Conservation (phyloP, 1,284 basidiomycete genomes). For the Moesziomyces aphidis region DNA sequence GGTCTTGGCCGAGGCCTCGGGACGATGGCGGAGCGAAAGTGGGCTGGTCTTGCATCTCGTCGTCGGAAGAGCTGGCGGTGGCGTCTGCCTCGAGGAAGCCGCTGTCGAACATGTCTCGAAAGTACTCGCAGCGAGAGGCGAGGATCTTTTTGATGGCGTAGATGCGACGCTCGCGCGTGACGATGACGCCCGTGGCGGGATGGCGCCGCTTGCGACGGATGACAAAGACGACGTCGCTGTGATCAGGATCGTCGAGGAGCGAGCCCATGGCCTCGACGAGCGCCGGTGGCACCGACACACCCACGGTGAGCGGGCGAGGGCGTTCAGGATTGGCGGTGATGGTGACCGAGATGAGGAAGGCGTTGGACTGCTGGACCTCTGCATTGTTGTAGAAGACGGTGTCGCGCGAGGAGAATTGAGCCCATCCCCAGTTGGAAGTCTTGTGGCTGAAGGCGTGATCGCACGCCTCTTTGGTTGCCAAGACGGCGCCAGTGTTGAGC, state of each 20-base stretch:
- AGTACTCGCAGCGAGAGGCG: conserved; percentile 67
- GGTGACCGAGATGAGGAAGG: conserved; percentile 81
- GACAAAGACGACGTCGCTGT: conserved; percentile 70
- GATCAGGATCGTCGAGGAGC: conserved; percentile 81
- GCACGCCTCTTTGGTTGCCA: conserved; percentile 74
- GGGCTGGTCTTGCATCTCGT: conserved; percentile 33
- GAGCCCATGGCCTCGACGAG: conserved; percentile 78
- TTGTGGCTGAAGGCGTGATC: conserved; percentile 86
- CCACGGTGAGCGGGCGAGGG: conserved; percentile 71
- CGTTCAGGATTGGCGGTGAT: conserved; percentile 78
- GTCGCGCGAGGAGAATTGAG: conserved; percentile 81
- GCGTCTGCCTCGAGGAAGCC: conserved; percentile 64
- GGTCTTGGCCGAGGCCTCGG: conserved; percentile 32
- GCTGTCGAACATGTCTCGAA: conserved; percentile 64
- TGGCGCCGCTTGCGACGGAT: conserved; percentile 39
- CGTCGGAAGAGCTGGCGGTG: conserved; percentile 43
- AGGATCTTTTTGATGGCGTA: conserved; percentile 69
- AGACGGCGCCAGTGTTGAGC: conserved; percentile 72
- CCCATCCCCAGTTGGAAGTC: conserved; percentile 70
- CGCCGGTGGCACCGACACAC: conserved; percentile 74
- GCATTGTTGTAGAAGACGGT: conserved; percentile 76
- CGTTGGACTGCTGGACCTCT: conserved; percentile 73
- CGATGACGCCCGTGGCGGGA: conserved; percentile 20
- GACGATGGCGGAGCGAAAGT: conserved; percentile 4
- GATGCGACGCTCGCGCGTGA: conserved; percentile 57